Evolutionary conservation across 257 asterid species (phyloP).

Genomic region (Primulina huaijiensis): DNA sequence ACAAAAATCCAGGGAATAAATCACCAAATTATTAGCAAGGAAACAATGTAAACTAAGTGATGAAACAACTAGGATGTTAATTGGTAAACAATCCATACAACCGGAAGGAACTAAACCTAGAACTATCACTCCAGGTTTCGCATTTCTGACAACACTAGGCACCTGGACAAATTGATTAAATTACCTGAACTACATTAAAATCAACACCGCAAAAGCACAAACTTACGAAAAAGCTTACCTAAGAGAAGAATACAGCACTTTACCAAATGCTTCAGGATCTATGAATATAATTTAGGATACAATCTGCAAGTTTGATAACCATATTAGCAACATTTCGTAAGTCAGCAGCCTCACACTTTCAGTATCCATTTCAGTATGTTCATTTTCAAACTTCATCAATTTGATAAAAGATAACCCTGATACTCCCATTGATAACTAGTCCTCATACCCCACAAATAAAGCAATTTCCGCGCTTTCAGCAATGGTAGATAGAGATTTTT

Average conservation of each 20-base stretch:
- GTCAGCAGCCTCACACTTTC: slow-evolving; percentile 79
- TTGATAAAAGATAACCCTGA: slow-evolving; percentile 78
- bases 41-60: slow-evolving; percentile 13
- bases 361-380: slow-evolving; percentile 50
- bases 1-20: neutral
- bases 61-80: neutral
- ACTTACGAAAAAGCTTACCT: no score
- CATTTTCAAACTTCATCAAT: slow-evolving; percentile 83
- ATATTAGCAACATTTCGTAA: slow-evolving; percentile 60
- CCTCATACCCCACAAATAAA: slow-evolving; percentile 21
- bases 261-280: no score
- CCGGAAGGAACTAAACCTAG: neutral
- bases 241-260: no score
- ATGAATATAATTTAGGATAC: no score
- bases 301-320: no score
- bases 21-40: slow-evolving; percentile 9
- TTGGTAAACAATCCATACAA: neutral
- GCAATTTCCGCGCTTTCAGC: no score
- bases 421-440: slow-evolving; percentile 23
- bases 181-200: neutral
- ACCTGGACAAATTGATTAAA: neutral
- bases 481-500: no score
- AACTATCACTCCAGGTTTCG: neutral
- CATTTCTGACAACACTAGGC: neutral
- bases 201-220: slow-evolving; percentile 30